phyloP scores from a whole-genome alignment of 176 grass and related monocot species.

The Oryza rufipogon region DNA sequence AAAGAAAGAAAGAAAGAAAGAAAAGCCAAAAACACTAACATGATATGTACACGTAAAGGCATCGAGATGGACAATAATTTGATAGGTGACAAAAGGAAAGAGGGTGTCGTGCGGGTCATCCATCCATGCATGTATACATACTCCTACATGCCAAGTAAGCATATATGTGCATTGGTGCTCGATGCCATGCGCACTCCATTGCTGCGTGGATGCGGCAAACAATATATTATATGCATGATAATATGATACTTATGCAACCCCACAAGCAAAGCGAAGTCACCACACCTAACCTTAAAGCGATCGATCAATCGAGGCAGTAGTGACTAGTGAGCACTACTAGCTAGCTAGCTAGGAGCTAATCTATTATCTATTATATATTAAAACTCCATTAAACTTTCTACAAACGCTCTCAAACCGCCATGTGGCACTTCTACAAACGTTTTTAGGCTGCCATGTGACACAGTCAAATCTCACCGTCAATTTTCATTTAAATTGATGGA shows the following conservation, averaged over 20 bases:
- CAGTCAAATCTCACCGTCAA: too few relatives aligned
- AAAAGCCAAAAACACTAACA: not conserved
- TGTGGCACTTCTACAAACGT: too few relatives aligned
- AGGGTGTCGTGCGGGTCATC: not conserved
- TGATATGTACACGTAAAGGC: not conserved
- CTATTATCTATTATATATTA: too few relatives aligned
- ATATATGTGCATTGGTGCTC: not conserved
- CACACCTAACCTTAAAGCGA: not conserved
- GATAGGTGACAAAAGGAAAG: conserved; percentile 38
- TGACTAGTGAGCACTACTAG: too few relatives aligned
- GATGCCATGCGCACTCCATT: conserved; percentile 40
- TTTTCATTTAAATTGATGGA: too few relatives aligned
- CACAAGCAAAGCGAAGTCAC: not conserved
- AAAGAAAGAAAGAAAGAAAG: not conserved
- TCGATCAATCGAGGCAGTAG: too few relatives aligned
- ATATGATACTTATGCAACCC: not conserved
- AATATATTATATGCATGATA: not conserved
- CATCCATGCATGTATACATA: conserved; percentile 18
- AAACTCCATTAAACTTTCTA: too few relatives aligned
- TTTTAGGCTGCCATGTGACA: too few relatives aligned
- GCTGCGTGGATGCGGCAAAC: conserved; percentile 34
- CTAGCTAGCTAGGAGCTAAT: too few relatives aligned
- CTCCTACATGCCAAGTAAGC: not conserved
- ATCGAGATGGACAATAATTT: conserved; percentile 27
- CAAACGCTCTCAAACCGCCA: too few relatives aligned